Evolutionary conservation across 2,329 filamentous ascomycete genomes (phyloP).

Genomic region (Aspergillus hortae): DNA sequence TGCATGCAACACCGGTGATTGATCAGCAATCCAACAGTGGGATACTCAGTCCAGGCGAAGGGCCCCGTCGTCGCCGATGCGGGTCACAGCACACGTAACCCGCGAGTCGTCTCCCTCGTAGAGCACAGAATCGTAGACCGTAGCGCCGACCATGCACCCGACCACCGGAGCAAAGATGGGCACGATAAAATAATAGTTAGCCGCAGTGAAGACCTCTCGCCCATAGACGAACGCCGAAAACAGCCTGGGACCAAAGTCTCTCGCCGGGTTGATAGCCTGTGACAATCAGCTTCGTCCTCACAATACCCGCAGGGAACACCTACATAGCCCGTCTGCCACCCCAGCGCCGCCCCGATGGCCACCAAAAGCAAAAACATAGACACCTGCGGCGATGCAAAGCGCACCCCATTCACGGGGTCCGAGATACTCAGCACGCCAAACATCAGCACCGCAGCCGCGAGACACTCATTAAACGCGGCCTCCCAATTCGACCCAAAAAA

Average conservation of each 20-base stretch:
- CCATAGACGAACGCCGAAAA: conserved; percentile 30
- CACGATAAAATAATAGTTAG: conserved; percentile 27
- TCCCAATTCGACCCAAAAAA: conserved; percentile 30
- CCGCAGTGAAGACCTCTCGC: conserved; percentile 25
- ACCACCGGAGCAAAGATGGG: conserved; percentile 26
- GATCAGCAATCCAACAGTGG: background rate
- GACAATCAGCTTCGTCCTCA: background rate
- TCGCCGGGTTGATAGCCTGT: conserved; percentile 28
- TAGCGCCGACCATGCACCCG: conserved; percentile 26
- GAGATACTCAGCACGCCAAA: conserved; percentile 26
- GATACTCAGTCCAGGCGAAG: conserved; percentile 19
- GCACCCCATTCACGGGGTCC: conserved; percentile 21
- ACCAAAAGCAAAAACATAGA: conserved; percentile 25
- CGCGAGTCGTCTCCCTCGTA: conserved; percentile 30
- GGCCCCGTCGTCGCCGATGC: conserved; percentile 17
- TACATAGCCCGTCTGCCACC: conserved; percentile 35
- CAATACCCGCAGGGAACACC: conserved; percentile 6
- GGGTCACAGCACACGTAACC: conserved; percentile 24
- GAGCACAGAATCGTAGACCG: conserved; percentile 23
- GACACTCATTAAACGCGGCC: conserved; percentile 25
- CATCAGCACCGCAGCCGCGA: conserved; percentile 28
- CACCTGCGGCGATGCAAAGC: conserved; percentile 25
- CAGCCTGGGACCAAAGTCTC: conserved; percentile 28
- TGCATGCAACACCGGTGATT: background rate
- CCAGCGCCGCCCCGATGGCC: conserved; percentile 26